These are phyloP conservation scores for Xylariaceae sp. DNA, from an alignment of 2,329 filamentous ascomycete species.

Conservation along the genomic window DNA sequence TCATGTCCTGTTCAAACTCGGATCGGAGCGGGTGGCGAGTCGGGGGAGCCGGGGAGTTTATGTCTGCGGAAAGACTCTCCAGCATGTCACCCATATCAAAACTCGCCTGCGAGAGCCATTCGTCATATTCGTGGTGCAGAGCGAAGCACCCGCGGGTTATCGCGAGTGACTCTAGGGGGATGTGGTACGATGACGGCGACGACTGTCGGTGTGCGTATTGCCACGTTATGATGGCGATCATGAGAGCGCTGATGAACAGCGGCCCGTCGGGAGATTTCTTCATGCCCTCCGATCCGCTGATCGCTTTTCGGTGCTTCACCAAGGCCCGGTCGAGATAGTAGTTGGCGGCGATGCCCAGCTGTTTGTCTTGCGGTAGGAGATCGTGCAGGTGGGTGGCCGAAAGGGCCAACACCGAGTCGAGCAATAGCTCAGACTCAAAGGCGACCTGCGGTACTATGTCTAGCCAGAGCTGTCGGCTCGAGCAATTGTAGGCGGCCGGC, in stretches of 20 bases:
- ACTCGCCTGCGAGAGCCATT: conserved; percentile 8
- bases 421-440: conserved; percentile 13
- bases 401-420: conserved; percentile 14
- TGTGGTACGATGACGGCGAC: conserved; percentile 5
- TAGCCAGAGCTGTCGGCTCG: conserved; percentile 16
- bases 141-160: conserved; percentile 12
- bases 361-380: conserved; percentile 10
- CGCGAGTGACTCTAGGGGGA: conserved; percentile 12
- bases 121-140: conserved; percentile 13
- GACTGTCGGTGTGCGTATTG: conserved; percentile 8
- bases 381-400: conserved; percentile 15
- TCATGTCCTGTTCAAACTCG: conserved; percentile 8
- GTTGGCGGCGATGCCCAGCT: conserved; percentile 4
- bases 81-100: conserved; percentile 9
- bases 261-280: conserved; percentile 6
- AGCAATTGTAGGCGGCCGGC: conserved; percentile 12
- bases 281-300: conserved; percentile 1
- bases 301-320: conserved; percentile 10
- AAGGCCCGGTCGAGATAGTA: conserved; percentile 14
- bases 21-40: conserved; percentile 7
- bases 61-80: neutral
- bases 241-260: conserved; percentile 14
- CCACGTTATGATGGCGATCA: conserved; percentile 15
- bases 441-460: conserved; percentile 15
- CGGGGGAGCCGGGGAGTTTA: neutral